Base-by-base conservation (phyloP, 768 basidiomycete genomes). In the Punctularia strigosozonata region DNA sequence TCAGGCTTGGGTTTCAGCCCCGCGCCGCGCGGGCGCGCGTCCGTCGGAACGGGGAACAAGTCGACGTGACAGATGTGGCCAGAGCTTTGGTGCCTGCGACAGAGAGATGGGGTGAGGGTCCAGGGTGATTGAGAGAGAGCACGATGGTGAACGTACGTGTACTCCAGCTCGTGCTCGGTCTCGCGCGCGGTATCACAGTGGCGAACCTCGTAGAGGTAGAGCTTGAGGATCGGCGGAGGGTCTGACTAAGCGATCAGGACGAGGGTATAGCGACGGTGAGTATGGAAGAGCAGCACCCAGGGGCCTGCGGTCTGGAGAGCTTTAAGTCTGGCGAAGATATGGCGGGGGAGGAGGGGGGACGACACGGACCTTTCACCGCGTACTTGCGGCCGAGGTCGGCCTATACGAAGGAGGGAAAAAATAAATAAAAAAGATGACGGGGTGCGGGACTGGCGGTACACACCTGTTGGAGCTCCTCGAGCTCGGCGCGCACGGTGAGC, bases 11-110 rank as follows among this genome's bases (percentile, higher is more conserved):
- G 8, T 19, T 12, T 20, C 8, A 8, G 33, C 8, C 20, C 33
- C 13, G 20, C 33, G 18, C 20, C 33, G 10, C 10, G 15, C 28
- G 10, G 28, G 20, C 20, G 10, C 24, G 47, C 47, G 23, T 43
- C 36, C 3, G 39, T 21, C 1, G 52, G 50, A 1, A 82, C 70
- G 4, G 77, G 78, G 45, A 82, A 83, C 14, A 88, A 63, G 56
- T 87, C 85, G 30, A 82, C 80, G 3, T 77, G 82, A 55, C 85
- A 86, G 14, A 88, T 53, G 10, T 85, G 64, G 2, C 84, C 85
- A 24, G 74, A 64, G n/a, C 64, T 63, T 40, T 78, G 71, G 31
- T n/a, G n/a, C n/a, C n/a, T n/a, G n/a, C n/a, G n/a, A n/a, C n/a
- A n/a, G n/a, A n/a, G n/a, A n/a, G n/a, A n/a, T n/a, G n/a, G n/a